phyloP scores from a whole-genome alignment of 2,329 filamentous ascomycete genomes.

The Gliomastix tumulicola region DNA sequence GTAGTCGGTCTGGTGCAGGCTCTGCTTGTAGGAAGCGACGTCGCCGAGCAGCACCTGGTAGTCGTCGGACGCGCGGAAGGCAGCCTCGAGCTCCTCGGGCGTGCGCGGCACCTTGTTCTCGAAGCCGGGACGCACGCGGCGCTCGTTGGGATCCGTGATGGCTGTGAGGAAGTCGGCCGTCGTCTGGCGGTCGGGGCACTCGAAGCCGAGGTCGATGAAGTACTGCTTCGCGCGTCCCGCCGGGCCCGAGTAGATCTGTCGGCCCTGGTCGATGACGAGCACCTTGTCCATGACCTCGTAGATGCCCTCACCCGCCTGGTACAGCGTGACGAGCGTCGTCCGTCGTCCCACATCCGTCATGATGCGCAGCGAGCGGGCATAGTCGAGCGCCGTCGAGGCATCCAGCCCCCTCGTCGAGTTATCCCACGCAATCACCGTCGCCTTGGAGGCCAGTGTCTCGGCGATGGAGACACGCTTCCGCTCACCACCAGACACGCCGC shows the following conservation, averaged over 20 bases:
- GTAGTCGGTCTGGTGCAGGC: conserved; percentile 44
- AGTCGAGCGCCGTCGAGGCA: conserved; percentile 72
- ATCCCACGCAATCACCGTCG: conserved; percentile 70
- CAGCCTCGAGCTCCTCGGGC: conserved; percentile 56
- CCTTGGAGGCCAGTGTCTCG: conserved; percentile 68
- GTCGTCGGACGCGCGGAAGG: conserved; percentile 55
- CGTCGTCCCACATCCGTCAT: conserved; percentile 72
- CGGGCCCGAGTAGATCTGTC: conserved; percentile 59
- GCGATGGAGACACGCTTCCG: conserved; percentile 74
- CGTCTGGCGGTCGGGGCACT: conserved; percentile 60
- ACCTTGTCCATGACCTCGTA: conserved; percentile 67
- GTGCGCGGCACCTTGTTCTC: conserved; percentile 62
- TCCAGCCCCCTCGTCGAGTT: conserved; percentile 77
- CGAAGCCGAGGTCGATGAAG: conserved; percentile 62
- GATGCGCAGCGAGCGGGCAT: conserved; percentile 60
- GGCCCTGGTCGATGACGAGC: conserved; percentile 66
- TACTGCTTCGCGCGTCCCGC: conserved; percentile 56
- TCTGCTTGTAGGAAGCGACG: conserved; percentile 39
- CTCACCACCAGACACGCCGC: conserved; percentile 75
- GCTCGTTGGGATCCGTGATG: conserved; percentile 53
- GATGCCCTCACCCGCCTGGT: conserved; percentile 35
- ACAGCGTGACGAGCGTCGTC: conserved; percentile 33
- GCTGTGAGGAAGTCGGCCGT: conserved; percentile 67
- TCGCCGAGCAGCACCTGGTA: conserved; percentile 55
- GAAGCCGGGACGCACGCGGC: conserved; percentile 57